Percentiles rank a stretch among this genome's conserved stretches.
Conservation (phyloP, 768 basidiomycete species). For the Baorangia bicolor region DNA sequence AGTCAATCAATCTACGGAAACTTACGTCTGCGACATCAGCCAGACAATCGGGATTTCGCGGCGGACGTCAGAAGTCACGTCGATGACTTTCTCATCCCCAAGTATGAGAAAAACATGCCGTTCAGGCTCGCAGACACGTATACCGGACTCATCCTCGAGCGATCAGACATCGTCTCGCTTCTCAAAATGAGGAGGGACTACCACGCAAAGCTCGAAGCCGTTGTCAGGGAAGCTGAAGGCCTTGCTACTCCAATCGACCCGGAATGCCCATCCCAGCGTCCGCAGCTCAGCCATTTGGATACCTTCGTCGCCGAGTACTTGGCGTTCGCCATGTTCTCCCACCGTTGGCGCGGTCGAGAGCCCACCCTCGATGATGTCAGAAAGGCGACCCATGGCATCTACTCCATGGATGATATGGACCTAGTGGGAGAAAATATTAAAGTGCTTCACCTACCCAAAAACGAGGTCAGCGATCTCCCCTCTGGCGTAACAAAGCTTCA, state of each 20-base stretch:
- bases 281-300: conserved; percentile 1
- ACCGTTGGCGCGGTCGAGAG: conserved; percentile 24
- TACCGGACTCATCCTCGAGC: conserved; percentile 23
- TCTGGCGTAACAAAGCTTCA: conserved; percentile 26
- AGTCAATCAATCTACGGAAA: background rate
- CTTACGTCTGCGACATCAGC: background rate
- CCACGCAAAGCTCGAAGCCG: conserved; percentile 1
- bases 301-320: conserved; percentile 20
- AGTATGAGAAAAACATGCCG: conserved; percentile 19
- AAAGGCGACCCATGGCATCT: conserved; percentile 14
- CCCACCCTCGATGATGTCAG: conserved; percentile 17
- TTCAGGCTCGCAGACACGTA: conserved; percentile 28
- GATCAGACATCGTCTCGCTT: conserved; percentile 14
- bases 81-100: conserved; percentile 13
- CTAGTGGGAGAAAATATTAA: background rate
- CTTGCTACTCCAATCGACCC: background rate
- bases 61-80: conserved; percentile 15
- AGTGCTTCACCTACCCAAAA: background rate
- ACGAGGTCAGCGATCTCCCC: background rate
- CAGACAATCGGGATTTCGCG: conserved; percentile 4
- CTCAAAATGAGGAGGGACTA: conserved; percentile 18
- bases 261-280: background rate
- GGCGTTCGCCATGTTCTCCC: conserved; percentile 29
- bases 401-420: conserved; percentile 9
- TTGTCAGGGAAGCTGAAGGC: background rate